Evolutionary conservation across 805 yeast species (phyloP).

Genomic region (Hyphopichia homilentoma): DNA sequence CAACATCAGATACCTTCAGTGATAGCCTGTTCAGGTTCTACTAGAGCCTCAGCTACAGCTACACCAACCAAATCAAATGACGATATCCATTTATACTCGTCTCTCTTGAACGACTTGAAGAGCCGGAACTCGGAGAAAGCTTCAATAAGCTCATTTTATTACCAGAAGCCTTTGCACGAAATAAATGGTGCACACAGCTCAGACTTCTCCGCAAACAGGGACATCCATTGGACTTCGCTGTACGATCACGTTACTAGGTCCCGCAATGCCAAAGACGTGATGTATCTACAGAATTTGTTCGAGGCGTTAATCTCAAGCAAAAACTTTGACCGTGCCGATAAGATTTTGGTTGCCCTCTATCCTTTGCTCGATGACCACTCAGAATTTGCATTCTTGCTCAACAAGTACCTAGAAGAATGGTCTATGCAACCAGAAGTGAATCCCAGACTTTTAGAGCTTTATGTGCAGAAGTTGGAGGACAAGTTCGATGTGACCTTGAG

Average conservation of each 20-base stretch:
- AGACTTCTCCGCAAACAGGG: no score
- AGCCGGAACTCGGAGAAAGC: no score
- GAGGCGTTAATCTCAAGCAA: constrained; percentile 72
- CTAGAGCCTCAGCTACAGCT: no score
- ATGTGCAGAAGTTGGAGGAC: constrained; percentile 29
- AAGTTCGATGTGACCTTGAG: constrained; percentile 22
- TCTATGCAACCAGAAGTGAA: constrained; percentile 37
- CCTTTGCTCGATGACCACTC: constrained; percentile 38
- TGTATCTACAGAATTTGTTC: constrained; percentile 68
- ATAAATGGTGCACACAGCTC: no score
- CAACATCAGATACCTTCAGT: no score
- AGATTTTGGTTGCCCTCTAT: constrained; percentile 60
- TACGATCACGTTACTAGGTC: constrained; percentile 39
- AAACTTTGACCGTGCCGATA: constrained; percentile 66
- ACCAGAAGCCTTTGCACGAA: no score
- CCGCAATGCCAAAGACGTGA: constrained; percentile 52
- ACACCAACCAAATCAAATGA: no score
- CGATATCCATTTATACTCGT: no score
- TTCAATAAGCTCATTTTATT: no score
- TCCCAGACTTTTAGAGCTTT: constrained; percentile 41
- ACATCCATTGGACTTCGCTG: constrained; percentile 41
- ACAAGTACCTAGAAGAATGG: constrained; percentile 52
- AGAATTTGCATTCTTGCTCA: constrained; percentile 62
- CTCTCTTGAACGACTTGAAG: no score
- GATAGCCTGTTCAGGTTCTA: no score